phyloP scores from a whole-genome alignment of 225 moss, liverwort and hornwort species.

The Physcomitrellopsis africana region DNA sequence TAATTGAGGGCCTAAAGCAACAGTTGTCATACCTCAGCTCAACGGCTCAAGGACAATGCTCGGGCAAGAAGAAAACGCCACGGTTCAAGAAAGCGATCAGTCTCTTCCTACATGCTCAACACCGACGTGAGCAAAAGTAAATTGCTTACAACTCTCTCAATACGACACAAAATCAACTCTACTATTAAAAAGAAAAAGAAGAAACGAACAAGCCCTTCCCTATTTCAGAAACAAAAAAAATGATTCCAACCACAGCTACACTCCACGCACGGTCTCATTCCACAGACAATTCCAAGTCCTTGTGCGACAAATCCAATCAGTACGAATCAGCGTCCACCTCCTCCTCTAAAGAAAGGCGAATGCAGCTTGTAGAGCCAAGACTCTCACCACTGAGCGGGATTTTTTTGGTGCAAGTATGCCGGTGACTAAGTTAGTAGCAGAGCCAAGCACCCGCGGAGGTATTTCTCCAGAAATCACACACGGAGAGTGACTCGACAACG shows the following conservation, averaged over 20 bases:
- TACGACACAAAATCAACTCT: background rate
- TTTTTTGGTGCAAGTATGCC: background rate
- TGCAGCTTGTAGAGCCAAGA: background rate
- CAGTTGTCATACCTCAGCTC: background rate
- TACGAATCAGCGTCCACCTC: constrained; percentile 19
- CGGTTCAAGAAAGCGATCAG: constrained; percentile 10
- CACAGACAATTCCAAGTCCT: constrained; percentile 18
- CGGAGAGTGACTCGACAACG: constrained; percentile 23
- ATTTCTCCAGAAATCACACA: constrained; percentile 20
- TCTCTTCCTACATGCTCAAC: constrained; percentile 4
- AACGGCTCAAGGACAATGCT: constrained; percentile 9
- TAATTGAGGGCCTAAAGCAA: background rate
- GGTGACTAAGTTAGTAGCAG: background rate
- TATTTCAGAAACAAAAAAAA: background rate
- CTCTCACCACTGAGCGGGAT: background rate
- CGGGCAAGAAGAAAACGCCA: background rate
- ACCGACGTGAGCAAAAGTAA: constrained; percentile 5
- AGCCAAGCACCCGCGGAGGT: background rate
- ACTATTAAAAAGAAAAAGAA: too few relatives aligned
- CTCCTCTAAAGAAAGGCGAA: background rate
- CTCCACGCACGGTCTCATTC: constrained; percentile 1
- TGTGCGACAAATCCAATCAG: constrained; percentile 36
- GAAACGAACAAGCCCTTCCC: background rate
- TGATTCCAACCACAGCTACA: constrained; percentile 11
- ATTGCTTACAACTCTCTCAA: background rate